Evolutionary conservation across 371 early-diverging fungal species (phyloP).

Genomic region (Apophysomyces trapeziformis): DNA sequence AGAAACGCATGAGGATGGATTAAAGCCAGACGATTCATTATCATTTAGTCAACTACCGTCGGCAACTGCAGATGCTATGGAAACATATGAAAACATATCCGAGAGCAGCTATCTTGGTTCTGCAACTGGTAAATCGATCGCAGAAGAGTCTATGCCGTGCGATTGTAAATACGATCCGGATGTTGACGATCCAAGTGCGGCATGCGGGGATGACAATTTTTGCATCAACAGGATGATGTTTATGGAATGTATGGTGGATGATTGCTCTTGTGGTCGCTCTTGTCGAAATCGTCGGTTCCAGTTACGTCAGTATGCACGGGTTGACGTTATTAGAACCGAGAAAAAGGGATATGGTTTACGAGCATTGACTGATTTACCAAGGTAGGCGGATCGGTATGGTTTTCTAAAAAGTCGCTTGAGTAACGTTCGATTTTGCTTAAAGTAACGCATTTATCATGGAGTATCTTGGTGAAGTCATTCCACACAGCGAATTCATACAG

Average conservation of each 20-base stretch:
- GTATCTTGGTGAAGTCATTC: constrained; percentile 95
- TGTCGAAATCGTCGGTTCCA: constrained; percentile 94
- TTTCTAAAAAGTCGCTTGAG: background rate
- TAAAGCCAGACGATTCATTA: background rate
- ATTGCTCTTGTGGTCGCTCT: constrained; percentile 87
- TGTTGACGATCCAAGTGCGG: constrained; percentile 50
- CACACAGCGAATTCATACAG: constrained; percentile 76
- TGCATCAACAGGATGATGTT: constrained; percentile 94
- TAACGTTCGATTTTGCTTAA: constrained; percentile 11
- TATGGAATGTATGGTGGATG: constrained; percentile 89
- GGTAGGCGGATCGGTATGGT: constrained; percentile 46
- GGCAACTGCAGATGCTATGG: constrained; percentile 57
- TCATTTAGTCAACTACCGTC: constrained; percentile 28
- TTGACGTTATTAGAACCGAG: constrained; percentile 87
- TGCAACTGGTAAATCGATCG: constrained; percentile 70
- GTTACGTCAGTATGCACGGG: constrained; percentile 77
- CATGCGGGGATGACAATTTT: constrained; percentile 85
- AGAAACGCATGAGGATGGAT: background rate
- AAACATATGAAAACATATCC: constrained; percentile 63
- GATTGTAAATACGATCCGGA: constrained; percentile 76
- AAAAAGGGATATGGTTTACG: constrained; percentile 93
- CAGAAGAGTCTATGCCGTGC: constrained; percentile 81
- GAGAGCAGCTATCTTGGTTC: constrained; percentile 71
- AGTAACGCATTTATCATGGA: constrained; percentile 90
- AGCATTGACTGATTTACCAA: constrained; percentile 66